Conservation (phyloP, 441 rosid genomes). For the Gossypium davidsonii region DNA sequence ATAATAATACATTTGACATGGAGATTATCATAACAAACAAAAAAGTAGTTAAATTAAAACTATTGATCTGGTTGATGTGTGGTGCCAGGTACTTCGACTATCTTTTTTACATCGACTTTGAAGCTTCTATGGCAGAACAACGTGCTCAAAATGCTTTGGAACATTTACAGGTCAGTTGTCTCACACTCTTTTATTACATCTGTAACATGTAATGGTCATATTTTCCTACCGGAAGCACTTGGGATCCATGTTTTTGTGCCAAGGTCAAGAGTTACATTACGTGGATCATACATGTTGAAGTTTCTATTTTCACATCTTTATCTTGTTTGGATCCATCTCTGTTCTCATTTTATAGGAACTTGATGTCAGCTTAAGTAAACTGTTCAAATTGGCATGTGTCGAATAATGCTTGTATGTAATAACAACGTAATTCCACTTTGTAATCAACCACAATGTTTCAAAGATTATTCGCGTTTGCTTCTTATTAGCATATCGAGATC, state of each 20-base stretch:
- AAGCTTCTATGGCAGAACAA: slow-evolving; percentile 91
- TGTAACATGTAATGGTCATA: not conserved
- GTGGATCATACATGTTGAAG: not conserved
- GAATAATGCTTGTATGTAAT: not conserved
- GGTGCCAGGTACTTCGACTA: slow-evolving; percentile 77
- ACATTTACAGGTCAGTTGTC: slow-evolving; percentile 62
- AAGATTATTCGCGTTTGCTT: not conserved
- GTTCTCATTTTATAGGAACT: not conserved
- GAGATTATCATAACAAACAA: not conserved
- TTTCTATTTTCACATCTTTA: not conserved
- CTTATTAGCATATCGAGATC: not conserved
- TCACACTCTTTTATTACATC: not conserved
- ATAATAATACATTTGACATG: not conserved
- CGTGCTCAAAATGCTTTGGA: slow-evolving; percentile 74
- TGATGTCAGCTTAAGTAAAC: not conserved
- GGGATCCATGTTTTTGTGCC: too few species aligned
- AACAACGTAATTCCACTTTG: not conserved
- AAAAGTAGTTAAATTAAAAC: not conserved
- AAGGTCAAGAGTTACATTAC: too few species aligned
- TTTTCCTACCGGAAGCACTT: not conserved
- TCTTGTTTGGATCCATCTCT: not conserved
- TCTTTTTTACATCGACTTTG: slow-evolving; percentile 81
- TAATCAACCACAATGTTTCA: not conserved
- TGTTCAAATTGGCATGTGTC: not conserved
- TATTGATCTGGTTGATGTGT: slow-evolving; percentile 12